Conservation (phyloP, 176 grass and related monocot genomes). For the Thalia dealbata region DNA sequence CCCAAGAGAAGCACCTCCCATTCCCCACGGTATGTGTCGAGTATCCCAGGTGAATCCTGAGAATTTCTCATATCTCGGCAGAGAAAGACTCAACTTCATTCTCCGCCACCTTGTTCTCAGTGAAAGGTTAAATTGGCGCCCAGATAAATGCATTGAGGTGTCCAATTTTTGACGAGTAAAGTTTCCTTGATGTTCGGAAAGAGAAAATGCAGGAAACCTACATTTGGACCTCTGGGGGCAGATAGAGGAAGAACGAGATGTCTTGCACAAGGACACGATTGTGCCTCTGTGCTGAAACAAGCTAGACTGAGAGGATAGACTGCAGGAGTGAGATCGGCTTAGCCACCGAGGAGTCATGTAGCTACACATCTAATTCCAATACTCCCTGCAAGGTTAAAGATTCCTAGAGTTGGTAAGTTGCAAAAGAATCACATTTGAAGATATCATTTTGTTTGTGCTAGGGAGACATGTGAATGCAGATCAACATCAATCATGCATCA, state of each 20-base stretch:
- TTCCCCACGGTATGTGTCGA: slow-evolving; percentile 34
- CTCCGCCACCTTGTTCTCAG: slow-evolving; percentile 41
- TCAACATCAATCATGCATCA: not conserved
- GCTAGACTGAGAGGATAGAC: slow-evolving; percentile 26
- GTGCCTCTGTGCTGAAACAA: slow-evolving; percentile 29
- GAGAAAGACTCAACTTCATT: slow-evolving; percentile 37
- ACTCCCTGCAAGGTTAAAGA: not conserved
- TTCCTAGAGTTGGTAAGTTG: not conserved
- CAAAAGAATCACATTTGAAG: not conserved
- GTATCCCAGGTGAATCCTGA: slow-evolving; percentile 49
- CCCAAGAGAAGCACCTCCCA: slow-evolving; percentile 43
- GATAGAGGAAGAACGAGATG: slow-evolving; percentile 12
- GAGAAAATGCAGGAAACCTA: slow-evolving; percentile 12
- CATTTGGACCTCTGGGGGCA: slow-evolving; percentile 6
- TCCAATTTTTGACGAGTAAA: slow-evolving; percentile 27
- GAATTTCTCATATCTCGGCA: slow-evolving; percentile 21
- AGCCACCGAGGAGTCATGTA: slow-evolving; percentile 28
- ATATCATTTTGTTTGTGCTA: not conserved
- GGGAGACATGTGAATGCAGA: not conserved
- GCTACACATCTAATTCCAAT: slow-evolving; percentile 28
- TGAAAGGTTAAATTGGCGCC: slow-evolving; percentile 39
- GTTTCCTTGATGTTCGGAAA: slow-evolving; percentile 25
- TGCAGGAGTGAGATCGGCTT: slow-evolving; percentile 24
- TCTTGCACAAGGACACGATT: slow-evolving; percentile 25
- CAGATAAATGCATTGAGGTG: slow-evolving; percentile 50